These are phyloP conservation scores for Exserohilum rostratum DNA, from an alignment of 2,329 filamentous ascomycete species.

Conservation along the genomic window DNA sequence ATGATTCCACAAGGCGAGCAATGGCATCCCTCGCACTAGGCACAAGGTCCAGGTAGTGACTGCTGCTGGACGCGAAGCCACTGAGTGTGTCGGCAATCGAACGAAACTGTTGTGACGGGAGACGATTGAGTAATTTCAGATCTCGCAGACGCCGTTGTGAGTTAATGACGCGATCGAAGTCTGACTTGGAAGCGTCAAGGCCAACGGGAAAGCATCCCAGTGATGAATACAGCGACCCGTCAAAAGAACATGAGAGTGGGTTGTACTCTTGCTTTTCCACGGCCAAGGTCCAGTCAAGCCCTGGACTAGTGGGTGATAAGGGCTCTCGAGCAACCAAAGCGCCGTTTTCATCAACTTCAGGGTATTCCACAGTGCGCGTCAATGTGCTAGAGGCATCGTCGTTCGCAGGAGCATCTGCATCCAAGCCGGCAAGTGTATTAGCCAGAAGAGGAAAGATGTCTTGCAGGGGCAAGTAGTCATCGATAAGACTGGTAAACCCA, in stretches of 20 bases:
- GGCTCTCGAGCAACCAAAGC: constrained; percentile 25
- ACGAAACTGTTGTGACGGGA: constrained; percentile 34
- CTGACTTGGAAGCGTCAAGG: constrained; percentile 36
- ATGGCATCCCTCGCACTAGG: constrained; percentile 34
- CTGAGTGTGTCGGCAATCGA: constrained; percentile 21
- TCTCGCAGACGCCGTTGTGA: constrained; percentile 41
- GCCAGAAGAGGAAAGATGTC: constrained; percentile 35
- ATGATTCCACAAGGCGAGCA: constrained; percentile 26
- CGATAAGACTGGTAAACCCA: constrained; percentile 38
- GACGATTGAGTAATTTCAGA: constrained; percentile 37
- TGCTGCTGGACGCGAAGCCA: constrained; percentile 22
- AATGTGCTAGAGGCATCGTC: constrained; percentile 37
- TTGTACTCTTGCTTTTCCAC: constrained; percentile 33
- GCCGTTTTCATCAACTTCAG: constrained; percentile 41
- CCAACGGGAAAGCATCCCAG: constrained; percentile 48
- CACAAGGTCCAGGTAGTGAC: constrained; percentile 24
- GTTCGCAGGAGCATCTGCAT: constrained; percentile 28
- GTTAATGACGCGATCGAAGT: constrained; percentile 41
- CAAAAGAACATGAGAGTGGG: constrained; percentile 42
- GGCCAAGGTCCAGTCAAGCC: constrained; percentile 38
- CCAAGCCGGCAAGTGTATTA: constrained; percentile 33
- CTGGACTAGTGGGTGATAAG: constrained; percentile 23
- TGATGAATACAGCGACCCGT: constrained; percentile 33
- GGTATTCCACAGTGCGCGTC: constrained; percentile 41
- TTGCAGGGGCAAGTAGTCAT: constrained; percentile 40